Percentiles rank a stretch among this genome's conserved stretches.
Evolutionary conservation across 805 yeast species (phyloP).

Genomic region (Starmerella roubikii): DNA sequence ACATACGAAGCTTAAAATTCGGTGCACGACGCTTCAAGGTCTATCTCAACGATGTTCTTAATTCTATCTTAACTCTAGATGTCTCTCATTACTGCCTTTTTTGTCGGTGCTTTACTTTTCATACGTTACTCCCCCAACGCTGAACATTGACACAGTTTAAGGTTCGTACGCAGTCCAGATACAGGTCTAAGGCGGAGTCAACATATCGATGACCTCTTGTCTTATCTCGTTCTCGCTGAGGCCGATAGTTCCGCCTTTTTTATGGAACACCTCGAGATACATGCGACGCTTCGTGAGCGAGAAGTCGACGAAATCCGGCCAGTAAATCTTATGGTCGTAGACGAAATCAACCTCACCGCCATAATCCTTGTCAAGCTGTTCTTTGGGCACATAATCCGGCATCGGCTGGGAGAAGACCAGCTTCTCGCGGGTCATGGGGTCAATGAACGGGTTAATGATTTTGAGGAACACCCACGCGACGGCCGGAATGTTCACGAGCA

Average conservation of each 20-base stretch:
- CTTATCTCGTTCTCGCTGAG: slow-evolving; percentile 73
- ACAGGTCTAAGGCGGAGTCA: too few species aligned
- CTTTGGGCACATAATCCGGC: slow-evolving; percentile 62
- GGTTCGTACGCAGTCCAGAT: too few species aligned
- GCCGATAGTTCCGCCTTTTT: slow-evolving; percentile 63
- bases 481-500: slow-evolving; percentile 86
- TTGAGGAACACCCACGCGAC: slow-evolving; percentile 85
- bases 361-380: slow-evolving; percentile 69
- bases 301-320: slow-evolving; percentile 55
- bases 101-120: too few species aligned
- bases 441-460: slow-evolving; percentile 88
- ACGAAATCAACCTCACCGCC: slow-evolving; percentile 79
- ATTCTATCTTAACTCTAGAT: too few species aligned
- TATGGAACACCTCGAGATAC: slow-evolving; percentile 54
- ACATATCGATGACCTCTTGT: not conserved
- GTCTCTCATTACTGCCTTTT: too few species aligned
- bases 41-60: too few species aligned
- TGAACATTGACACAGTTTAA: too few species aligned
- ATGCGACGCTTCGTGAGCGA: slow-evolving; percentile 45
- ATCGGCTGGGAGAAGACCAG: slow-evolving; percentile 85
- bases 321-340: slow-evolving; percentile 66
- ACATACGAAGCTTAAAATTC: too few species aligned
- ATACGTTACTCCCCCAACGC: too few species aligned
- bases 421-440: slow-evolving; percentile 88
- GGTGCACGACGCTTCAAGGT: too few species aligned